These are phyloP conservation scores for Angomonas deanei DNA, from an alignment of 208 protist genomes.

Conservation along the genomic window DNA sequence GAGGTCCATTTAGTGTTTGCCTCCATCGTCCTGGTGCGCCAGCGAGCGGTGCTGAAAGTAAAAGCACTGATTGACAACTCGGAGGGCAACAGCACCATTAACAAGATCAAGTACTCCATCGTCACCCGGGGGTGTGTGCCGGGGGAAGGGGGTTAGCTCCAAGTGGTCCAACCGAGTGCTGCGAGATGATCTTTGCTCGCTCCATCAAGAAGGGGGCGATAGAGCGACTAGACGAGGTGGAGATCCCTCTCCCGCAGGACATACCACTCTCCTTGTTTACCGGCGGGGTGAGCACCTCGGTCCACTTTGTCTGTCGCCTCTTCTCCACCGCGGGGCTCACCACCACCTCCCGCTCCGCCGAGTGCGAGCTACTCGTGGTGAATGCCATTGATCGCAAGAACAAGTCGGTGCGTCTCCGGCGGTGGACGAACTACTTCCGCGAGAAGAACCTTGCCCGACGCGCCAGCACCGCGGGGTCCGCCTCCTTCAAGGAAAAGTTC, in stretches of 20 bases:
- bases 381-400: slow-evolving; percentile 28
- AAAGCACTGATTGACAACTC: slow-evolving; percentile 50
- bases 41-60: slow-evolving; percentile 4
- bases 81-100: slow-evolving; percentile 36
- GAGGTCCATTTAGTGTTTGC: slow-evolving; percentile 11
- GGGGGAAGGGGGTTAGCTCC: slow-evolving; percentile 25
- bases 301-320: slow-evolving; percentile 49
- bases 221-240: slow-evolving; percentile 21
- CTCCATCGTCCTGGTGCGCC: slow-evolving; percentile 13
- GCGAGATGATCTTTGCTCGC: slow-evolving; percentile 11
- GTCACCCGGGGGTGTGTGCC: slow-evolving; percentile 36
- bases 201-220: slow-evolving; percentile 32
- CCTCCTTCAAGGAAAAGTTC: neutral
- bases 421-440: slow-evolving; percentile 61
- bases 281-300: slow-evolving; percentile 25
- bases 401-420: slow-evolving; percentile 27
- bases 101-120: slow-evolving; percentile 38
- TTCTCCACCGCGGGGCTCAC: slow-evolving; percentile 26
- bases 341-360: slow-evolving; percentile 36
- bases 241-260: slow-evolving; percentile 28
- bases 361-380: slow-evolving; percentile 63
- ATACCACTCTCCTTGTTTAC: slow-evolving; percentile 58
- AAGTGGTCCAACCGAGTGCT: slow-evolving; percentile 13
- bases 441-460: neutral
- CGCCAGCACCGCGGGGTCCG: neutral